phyloP scores from a whole-genome alignment of 805 yeast species.

The Brettanomyces anomalus region DNA sequence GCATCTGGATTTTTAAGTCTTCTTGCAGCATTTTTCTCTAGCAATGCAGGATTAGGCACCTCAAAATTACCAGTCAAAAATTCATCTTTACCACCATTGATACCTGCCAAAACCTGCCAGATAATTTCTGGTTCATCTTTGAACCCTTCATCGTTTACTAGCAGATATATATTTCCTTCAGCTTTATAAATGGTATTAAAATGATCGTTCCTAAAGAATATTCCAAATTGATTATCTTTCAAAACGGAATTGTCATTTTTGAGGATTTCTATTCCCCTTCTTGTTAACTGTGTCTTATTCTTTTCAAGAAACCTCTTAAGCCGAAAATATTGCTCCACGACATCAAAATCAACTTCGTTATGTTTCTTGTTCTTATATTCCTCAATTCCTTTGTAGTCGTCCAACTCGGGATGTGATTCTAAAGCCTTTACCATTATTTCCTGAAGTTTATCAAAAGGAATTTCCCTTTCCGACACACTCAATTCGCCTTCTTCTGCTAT shows the following conservation, averaged over 20 bases:
- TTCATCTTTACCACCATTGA: constrained; percentile 59
- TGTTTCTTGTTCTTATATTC: background rate
- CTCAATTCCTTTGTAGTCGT: background rate
- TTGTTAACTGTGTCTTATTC: constrained; percentile 71
- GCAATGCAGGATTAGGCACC: constrained; percentile 21
- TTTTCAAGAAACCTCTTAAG: constrained; percentile 38
- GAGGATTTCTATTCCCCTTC: constrained; percentile 43
- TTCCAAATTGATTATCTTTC: constrained; percentile 44
- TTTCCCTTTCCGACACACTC: background rate
- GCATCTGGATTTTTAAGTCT: background rate
- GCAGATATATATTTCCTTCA: constrained; percentile 40
- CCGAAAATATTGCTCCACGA: constrained; percentile 5
- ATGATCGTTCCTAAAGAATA: constrained; percentile 86
- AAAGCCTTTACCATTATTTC: constrained; percentile 16
- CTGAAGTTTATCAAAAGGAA: constrained; percentile 22
- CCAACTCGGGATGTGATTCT: background rate
- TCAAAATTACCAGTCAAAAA: constrained; percentile 61
- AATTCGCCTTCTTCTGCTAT: constrained; percentile 5
- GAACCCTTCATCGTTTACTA: constrained; percentile 73
- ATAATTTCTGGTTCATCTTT: constrained; percentile 39
- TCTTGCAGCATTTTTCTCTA: background rate
- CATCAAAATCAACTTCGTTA: constrained; percentile 2
- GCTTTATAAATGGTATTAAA: constrained; percentile 61
- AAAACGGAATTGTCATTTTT: constrained; percentile 22
- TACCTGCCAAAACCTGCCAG: constrained; percentile 72